Conservation (phyloP, 2,329 filamentous ascomycete species). For the Intubia oerlemansii region DNA sequence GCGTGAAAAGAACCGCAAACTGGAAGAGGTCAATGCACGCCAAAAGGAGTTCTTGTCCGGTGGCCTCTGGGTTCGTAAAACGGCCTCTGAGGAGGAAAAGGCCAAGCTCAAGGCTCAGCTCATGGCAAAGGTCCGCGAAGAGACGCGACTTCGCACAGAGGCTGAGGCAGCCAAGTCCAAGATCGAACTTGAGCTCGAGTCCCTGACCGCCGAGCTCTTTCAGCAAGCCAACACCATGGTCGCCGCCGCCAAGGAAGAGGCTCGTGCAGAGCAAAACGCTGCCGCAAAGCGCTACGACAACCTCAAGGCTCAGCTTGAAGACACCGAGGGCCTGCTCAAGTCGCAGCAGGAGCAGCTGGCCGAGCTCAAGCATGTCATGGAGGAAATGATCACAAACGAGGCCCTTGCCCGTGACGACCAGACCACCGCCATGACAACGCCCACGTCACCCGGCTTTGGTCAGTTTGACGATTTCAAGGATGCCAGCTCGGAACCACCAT, state of each 20-base stretch:
- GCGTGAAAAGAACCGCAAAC: slow-evolving; percentile 39
- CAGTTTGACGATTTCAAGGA: slow-evolving; percentile 31
- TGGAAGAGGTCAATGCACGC: slow-evolving; percentile 45
- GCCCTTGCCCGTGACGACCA: slow-evolving; percentile 33
- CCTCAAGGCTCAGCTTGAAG: slow-evolving; percentile 62
- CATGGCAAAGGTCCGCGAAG: slow-evolving; percentile 36
- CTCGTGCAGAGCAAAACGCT: slow-evolving; percentile 62
- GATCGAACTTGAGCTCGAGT: slow-evolving; percentile 84
- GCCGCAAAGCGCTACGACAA: slow-evolving; percentile 74
- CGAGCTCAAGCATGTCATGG: slow-evolving; percentile 82
- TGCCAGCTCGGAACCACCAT: slow-evolving; percentile 14
- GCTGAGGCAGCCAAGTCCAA: slow-evolving; percentile 64
- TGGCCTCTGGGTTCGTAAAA: slow-evolving; percentile 56
- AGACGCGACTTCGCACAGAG: slow-evolving; percentile 40
- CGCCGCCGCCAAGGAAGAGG: slow-evolving; percentile 72
- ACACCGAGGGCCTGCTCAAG: slow-evolving; percentile 66
- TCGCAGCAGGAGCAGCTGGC: slow-evolving; percentile 86
- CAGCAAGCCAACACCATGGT: slow-evolving; percentile 99
- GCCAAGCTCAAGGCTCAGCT: slow-evolving; percentile 37
- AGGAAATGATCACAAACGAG: slow-evolving; percentile 52
- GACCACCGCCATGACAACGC: slow-evolving; percentile 47
- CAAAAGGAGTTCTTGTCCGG: slow-evolving; percentile 52
- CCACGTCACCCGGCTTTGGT: slow-evolving; percentile 59
- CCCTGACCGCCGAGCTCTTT: slow-evolving; percentile 78
- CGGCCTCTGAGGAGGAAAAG: slow-evolving; percentile 54